Percentiles rank a stretch among this genome's conserved stretches.
Conservation (phyloP, 768 basidiomycete genomes). For the Podaxis sp. region DNA sequence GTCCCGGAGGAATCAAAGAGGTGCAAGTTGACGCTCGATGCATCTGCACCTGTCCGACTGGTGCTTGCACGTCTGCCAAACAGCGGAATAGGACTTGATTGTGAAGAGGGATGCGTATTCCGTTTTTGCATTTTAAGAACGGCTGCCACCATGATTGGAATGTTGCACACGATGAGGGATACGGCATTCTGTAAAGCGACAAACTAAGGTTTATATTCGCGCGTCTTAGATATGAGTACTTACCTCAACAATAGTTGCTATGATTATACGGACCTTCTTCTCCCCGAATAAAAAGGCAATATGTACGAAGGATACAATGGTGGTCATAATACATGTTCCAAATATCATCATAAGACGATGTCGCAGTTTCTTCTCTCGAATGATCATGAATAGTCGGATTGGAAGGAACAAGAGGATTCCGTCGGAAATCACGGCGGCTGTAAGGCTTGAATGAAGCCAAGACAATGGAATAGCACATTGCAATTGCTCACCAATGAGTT, state of each 20-base stretch:
- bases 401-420: conserved; percentile 40
- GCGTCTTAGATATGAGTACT: background rate
- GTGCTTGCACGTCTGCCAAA: background rate
- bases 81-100: background rate
- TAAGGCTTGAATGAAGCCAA: too few species aligned
- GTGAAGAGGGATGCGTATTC: background rate
- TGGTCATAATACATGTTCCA: conserved; percentile 48
- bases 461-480: too few species aligned
- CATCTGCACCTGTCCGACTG: background rate
- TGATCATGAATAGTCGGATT: conserved; percentile 35
- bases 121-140: background rate
- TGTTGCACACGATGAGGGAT: conserved; percentile 5
- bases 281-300: conserved; percentile 33
- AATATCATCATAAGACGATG: conserved; percentile 45
- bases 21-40: background rate
- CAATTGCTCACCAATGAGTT: background rate
- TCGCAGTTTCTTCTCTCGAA: conserved; percentile 35
- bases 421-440: conserved; percentile 31
- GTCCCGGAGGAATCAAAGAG: background rate
- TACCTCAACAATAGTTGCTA: conserved; percentile 42
- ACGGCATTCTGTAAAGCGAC: background rate
- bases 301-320: conserved; percentile 40
- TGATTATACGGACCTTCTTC: conserved; percentile 25
- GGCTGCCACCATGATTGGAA: background rate
- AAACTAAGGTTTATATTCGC: background rate